phyloP scores from a whole-genome alignment of 225 moss, liverwort and hornwort genomes.

The Sphagnum tenellum region DNA sequence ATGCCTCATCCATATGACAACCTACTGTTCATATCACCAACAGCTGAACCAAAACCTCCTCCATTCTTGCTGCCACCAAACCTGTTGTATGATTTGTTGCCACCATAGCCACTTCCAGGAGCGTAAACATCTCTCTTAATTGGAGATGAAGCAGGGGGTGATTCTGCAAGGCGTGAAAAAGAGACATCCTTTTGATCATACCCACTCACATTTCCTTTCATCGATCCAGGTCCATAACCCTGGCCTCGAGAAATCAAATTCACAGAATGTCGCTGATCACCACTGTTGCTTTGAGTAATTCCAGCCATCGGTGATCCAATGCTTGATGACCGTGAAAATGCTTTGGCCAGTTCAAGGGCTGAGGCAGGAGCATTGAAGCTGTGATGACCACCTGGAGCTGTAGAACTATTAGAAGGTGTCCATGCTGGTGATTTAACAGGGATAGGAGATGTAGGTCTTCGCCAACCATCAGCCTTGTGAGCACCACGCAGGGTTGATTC shows the following conservation, averaged over 20 bases:
- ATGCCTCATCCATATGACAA: constrained; percentile 28
- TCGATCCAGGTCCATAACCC: constrained; percentile 47
- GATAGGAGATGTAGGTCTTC: constrained; percentile 54
- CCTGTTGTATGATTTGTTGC: constrained; percentile 38
- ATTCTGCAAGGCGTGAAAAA: constrained; percentile 94
- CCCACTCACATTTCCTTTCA: constrained; percentile 51
- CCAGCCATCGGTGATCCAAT: constrained; percentile 60
- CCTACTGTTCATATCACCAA: constrained; percentile 53
- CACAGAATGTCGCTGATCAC: constrained; percentile 48
- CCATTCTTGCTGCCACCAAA: constrained; percentile 42
- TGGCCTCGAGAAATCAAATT: constrained; percentile 59
- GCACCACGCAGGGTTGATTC: constrained; percentile 63
- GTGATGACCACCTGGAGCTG: constrained; percentile 51
- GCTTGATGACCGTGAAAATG: constrained; percentile 79
- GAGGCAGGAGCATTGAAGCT: constrained; percentile 68
- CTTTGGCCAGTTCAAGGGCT: constrained; percentile 83
- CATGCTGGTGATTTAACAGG: constrained; percentile 6
- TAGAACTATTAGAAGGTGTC: constrained; percentile 24
- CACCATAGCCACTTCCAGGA: constrained; percentile 42
- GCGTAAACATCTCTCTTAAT: constrained; percentile 19
- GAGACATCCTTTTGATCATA: constrained; percentile 64
- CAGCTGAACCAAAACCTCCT: constrained; percentile 37
- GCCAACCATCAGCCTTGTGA: constrained; percentile 96
- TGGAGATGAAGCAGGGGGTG: constrained; percentile 4
- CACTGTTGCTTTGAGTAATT: constrained; percentile 41